phyloP scores from a whole-genome alignment of 2,329 filamentous ascomycete species.

The Pyrenochaeta sp. region DNA sequence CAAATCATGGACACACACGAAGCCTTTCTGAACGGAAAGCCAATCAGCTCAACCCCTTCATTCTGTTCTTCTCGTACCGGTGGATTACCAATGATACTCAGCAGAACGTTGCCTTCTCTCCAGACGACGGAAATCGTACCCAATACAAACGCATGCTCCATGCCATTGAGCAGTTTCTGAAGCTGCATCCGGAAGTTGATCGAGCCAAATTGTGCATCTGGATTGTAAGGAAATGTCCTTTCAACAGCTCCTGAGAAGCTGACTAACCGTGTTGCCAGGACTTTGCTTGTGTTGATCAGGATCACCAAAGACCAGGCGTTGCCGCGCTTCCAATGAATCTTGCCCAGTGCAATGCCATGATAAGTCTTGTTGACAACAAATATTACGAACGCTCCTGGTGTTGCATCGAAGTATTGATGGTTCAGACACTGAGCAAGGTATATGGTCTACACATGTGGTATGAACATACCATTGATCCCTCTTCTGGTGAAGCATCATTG shows the following conservation, averaged over 20 bases:
- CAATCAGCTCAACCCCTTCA: conserved; percentile 17
- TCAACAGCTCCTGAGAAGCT: not conserved
- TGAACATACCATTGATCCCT: conserved; percentile 10
- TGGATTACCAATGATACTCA: conserved; percentile 35
- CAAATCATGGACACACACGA: conserved; percentile 22
- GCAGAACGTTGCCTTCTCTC: conserved; percentile 11
- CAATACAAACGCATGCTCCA: conserved; percentile 43
- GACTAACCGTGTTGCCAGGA: conserved; percentile 29
- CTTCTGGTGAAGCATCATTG: no score
- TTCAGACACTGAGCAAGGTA: conserved; percentile 39
- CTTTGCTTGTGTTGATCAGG: conserved; percentile 50
- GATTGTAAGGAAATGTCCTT: conserved; percentile 6
- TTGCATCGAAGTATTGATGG: conserved; percentile 46
- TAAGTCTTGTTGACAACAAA: conserved; percentile 47
- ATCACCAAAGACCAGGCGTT: conserved; percentile 42
- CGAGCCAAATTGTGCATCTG: conserved; percentile 17
- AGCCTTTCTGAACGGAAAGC: conserved; percentile 3
- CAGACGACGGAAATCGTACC: conserved; percentile 41
- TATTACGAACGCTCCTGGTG: conserved; percentile 53
- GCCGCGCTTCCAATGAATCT: conserved; percentile 48
- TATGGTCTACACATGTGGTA: conserved; percentile 48
- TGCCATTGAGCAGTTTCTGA: conserved; percentile 38
- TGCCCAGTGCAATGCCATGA: conserved; percentile 51
- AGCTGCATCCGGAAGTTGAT: conserved; percentile 27
- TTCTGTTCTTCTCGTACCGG: conserved; percentile 50